Conservation (phyloP, 805 yeast genomes). For the Lipomyces mesembrius region DNA sequence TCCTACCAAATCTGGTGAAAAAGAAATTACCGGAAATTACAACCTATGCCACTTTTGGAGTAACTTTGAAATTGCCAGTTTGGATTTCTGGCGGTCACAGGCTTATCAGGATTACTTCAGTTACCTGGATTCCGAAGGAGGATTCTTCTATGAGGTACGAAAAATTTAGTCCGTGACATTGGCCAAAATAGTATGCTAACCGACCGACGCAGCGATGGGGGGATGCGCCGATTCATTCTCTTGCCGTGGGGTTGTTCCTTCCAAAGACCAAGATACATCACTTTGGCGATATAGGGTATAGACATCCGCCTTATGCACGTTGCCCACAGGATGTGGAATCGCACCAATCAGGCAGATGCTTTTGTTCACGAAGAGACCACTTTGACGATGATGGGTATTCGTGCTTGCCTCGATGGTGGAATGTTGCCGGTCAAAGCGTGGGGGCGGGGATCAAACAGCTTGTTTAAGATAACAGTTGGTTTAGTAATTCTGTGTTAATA, state of each 20-base stretch:
- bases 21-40: constrained; percentile 62
- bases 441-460: constrained; percentile 30
- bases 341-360: constrained; percentile 35
- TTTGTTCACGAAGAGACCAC: constrained; percentile 31
- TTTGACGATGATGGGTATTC: constrained; percentile 37
- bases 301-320: constrained; percentile 36
- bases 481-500: not conserved
- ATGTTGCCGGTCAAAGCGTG: constrained; percentile 31
- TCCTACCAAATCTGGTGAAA: constrained; percentile 54
- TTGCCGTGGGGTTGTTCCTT: constrained; percentile 68
- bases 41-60: constrained; percentile 90
- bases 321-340: constrained; percentile 37
- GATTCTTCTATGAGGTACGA: constrained; percentile 73
- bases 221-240: constrained; percentile 88
- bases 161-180: constrained; percentile 2
- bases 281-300: constrained; percentile 75
- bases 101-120: constrained; percentile 72
- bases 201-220: constrained; percentile 85
- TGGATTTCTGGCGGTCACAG: constrained; percentile 73
- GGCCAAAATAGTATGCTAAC: constrained; percentile 46
- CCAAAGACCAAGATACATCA: constrained; percentile 64
- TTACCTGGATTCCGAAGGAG: constrained; percentile 70
- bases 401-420: constrained; percentile 38
- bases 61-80: constrained; percentile 77
- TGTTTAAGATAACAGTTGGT: constrained; percentile 1